These are phyloP conservation scores for Striga hermonthica DNA, from an alignment of 305 asterid genomes.

Conservation along the genomic window DNA sequence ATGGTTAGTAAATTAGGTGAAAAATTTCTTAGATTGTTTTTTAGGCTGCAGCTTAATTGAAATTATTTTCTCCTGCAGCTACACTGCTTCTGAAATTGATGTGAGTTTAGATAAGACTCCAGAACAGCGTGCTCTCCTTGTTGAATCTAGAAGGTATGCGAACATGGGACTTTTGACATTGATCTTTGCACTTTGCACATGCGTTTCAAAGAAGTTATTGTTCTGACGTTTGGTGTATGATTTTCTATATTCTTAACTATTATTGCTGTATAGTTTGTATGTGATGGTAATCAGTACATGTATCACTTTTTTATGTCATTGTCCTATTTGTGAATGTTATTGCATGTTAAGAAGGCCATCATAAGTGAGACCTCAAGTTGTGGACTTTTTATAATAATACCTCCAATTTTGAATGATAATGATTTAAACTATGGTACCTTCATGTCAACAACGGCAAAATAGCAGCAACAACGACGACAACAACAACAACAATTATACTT, in stretches of 20 bases:
- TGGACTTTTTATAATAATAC: too few relatives aligned
- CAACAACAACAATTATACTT: too few relatives aligned
- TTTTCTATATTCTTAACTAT: not conserved
- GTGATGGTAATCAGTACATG: not conserved
- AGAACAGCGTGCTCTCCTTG: not conserved
- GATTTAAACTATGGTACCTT: too few relatives aligned
- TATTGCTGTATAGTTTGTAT: not conserved
- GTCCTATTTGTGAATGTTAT: not conserved
- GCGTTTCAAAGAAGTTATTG: not conserved
- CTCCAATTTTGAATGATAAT: too few relatives aligned
- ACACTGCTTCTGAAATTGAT: not conserved
- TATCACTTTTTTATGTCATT: not conserved
- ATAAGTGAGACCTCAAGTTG: too few relatives aligned
- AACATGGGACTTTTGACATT: not conserved
- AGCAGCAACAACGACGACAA: too few relatives aligned
- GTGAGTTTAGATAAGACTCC: slow-evolving; percentile 3
- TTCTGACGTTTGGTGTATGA: not conserved
- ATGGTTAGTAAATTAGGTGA: not conserved
- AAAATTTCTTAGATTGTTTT: not conserved
- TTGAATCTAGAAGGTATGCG: slow-evolving; percentile 4
- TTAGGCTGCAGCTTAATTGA: slow-evolving; percentile 4
- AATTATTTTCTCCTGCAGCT: slow-evolving; percentile 5
- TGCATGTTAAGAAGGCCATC: not conserved
- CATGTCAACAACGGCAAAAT: too few relatives aligned
- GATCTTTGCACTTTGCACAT: not conserved